Percentiles rank a stretch among this genome's conserved stretches.
phyloP scores from a whole-genome alignment of 257 asterid species.

The Nicotiana knightiana region DNA sequence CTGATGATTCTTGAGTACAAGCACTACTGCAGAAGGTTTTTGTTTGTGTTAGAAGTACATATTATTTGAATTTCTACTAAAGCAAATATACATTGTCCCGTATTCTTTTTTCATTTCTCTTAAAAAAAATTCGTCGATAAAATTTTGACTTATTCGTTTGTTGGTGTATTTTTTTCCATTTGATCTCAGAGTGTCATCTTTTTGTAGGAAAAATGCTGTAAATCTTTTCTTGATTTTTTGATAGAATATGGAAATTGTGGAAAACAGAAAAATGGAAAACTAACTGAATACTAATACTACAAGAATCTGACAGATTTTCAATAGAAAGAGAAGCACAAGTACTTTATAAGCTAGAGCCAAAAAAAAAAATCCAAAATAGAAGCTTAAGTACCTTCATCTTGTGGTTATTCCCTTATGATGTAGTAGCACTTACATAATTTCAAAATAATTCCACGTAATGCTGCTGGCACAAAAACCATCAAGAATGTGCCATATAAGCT shows the following conservation, averaged over 20 bases:
- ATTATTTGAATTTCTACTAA: neutral
- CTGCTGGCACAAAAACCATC: too few species aligned
- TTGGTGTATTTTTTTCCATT: neutral
- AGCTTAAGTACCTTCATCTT: neutral
- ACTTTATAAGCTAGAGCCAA: neutral
- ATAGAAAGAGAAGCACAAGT: neutral
- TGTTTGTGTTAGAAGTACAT: conserved; percentile 1
- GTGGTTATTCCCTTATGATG: neutral
- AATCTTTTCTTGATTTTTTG: neutral
- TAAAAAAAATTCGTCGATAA: neutral
- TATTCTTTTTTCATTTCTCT: neutral
- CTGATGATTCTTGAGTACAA: neutral
- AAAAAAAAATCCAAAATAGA: too few species aligned
- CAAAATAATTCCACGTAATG: neutral
- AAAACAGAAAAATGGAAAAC: neutral
- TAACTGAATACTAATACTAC: neutral
- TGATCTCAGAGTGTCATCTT: neutral
- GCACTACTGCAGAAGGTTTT: neutral
- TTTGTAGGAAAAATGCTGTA: neutral
- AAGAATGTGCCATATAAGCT: too few species aligned
- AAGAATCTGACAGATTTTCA: neutral
- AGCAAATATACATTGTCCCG: neutral
- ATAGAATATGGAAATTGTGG: neutral
- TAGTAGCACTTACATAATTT: neutral
- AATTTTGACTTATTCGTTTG: neutral